Percentiles rank a stretch among this genome's conserved stretches.
Evolutionary conservation across 2,329 filamentous ascomycete species (phyloP).

Genomic region (Zasmidium cellare): DNA sequence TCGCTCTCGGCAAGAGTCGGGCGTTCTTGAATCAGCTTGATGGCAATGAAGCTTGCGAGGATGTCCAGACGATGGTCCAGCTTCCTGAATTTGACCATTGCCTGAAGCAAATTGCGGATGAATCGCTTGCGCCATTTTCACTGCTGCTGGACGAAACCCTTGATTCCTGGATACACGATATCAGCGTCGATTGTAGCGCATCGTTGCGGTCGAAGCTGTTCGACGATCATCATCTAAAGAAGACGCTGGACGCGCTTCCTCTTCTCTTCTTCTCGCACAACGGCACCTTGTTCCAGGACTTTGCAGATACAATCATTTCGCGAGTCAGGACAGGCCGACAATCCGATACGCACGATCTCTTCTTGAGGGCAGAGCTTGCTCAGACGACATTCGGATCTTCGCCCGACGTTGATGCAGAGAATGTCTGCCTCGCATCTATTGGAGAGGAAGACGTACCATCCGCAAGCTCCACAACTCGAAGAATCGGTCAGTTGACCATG

Average conservation of each 20-base stretch:
- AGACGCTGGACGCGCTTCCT: constrained; percentile 66
- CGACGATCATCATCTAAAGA: constrained; percentile 65
- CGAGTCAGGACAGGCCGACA: constrained; percentile 61
- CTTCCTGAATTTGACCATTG: constrained; percentile 11
- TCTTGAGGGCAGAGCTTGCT: constrained; percentile 74
- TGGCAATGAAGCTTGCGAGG: neutral
- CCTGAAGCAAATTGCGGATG: constrained; percentile 2
- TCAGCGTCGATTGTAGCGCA: constrained; percentile 68
- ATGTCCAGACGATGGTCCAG: neutral
- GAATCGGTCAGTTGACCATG: constrained; percentile 19
- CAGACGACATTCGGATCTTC: constrained; percentile 66
- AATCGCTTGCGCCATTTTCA: constrained; percentile 58
- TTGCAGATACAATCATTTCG: constrained; percentile 71
- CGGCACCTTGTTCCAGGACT: constrained; percentile 64
- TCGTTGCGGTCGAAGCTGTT: constrained; percentile 68
- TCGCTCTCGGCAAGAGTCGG: constrained; percentile 85
- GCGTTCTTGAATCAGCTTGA: constrained; percentile 76
- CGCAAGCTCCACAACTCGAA: constrained; percentile 6
- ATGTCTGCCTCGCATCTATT: constrained; percentile 59
- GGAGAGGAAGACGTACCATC: constrained; percentile 49
- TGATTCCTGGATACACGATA: constrained; percentile 72
- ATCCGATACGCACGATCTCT: constrained; percentile 71
- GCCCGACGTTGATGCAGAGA: constrained; percentile 57
- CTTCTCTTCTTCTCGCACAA: constrained; percentile 76
- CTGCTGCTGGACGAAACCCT: constrained; percentile 73